Percentiles rank a stretch among this genome's conserved stretches.
Conservation (phyloP, 495 filamentous ascomycete genomes). For the Xylaria bambusicola region DNA sequence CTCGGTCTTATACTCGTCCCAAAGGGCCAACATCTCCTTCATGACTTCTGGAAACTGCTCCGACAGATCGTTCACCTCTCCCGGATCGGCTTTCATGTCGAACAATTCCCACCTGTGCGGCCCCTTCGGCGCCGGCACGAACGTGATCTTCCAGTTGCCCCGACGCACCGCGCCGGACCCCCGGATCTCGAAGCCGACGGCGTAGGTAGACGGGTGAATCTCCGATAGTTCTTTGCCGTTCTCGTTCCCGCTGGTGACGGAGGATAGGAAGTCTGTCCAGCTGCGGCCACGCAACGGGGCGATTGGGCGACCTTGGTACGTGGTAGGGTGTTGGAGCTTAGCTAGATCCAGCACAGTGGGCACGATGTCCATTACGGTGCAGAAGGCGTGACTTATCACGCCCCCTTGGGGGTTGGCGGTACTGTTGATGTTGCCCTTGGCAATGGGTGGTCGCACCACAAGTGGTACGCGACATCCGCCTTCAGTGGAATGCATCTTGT, state of each 20-base stretch:
- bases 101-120: slow-evolving; percentile 31
- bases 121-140: slow-evolving; percentile 23
- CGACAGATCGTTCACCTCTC: slow-evolving; percentile 33
- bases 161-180: slow-evolving; percentile 33
- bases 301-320: slow-evolving; percentile 56
- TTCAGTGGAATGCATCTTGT: slow-evolving; percentile 61
- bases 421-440: slow-evolving; percentile 17
- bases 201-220: slow-evolving; percentile 45
- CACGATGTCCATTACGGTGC: slow-evolving; percentile 62
- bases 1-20: slow-evolving; percentile 37
- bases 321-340: slow-evolving; percentile 56
- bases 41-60: slow-evolving; percentile 26
- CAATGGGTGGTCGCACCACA: slow-evolving; percentile 47
- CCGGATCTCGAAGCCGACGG: slow-evolving; percentile 32
- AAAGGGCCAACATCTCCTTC: slow-evolving; percentile 29
- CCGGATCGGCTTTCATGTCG: slow-evolving; percentile 34
- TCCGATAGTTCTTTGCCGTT: slow-evolving; percentile 18
- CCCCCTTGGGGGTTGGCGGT: slow-evolving; percentile 13
- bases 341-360: slow-evolving; percentile 62
- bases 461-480: slow-evolving; percentile 59
- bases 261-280: slow-evolving; percentile 20
- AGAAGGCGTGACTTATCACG: slow-evolving; percentile 56
- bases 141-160: slow-evolving; percentile 36
- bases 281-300: slow-evolving; percentile 58
- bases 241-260: slow-evolving; percentile 37